Percentiles rank a stretch among this genome's conserved stretches.
Evolutionary conservation across 768 basidiomycete genomes (phyloP).

Genomic region (Tricholomella constricta): DNA sequence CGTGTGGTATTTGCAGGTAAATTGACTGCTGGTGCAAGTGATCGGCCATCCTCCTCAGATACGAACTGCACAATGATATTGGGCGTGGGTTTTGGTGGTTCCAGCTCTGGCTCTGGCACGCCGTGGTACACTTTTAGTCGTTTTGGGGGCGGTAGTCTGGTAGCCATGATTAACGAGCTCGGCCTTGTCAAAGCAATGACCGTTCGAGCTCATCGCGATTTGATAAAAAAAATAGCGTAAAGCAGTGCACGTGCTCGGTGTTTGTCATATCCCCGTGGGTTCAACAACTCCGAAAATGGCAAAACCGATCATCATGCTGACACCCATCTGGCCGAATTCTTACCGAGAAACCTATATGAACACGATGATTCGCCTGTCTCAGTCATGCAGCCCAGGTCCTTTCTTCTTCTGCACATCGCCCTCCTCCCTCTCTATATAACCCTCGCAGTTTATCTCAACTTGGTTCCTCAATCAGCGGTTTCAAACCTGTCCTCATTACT

Average conservation of each 20-base stretch:
- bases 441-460: constrained; percentile 36
- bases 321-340: constrained; percentile 1
- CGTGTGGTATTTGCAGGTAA: constrained; percentile 85
- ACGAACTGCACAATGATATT: constrained; percentile 92
- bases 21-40: constrained; percentile 86
- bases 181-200: background rate
- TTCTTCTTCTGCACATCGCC: constrained; percentile 38
- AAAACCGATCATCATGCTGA: constrained; percentile 10
- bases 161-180: constrained; percentile 59
- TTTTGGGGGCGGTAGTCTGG: constrained; percentile 86
- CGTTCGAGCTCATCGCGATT: constrained; percentile 2
- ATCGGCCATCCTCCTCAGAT: constrained; percentile 79
- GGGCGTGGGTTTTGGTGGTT: constrained; percentile 45
- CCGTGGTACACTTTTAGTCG: constrained; percentile 83
- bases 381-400: constrained; percentile 38
- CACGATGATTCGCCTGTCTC: constrained; percentile 18
- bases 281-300: constrained; percentile 10
- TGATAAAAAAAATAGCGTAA: constrained; percentile 6
- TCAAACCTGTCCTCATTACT: constrained; percentile 41
- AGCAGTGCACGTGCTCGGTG: constrained; percentile 8
- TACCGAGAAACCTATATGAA: constrained; percentile 11
- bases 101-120: constrained; percentile 61
- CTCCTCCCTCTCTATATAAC: constrained; percentile 43
- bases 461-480: constrained; percentile 27
- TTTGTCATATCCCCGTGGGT: constrained; percentile 17